Evolutionary conservation across 768 basidiomycete genomes (phyloP).

Genomic region (Hemileccinum rubropunctum): DNA sequence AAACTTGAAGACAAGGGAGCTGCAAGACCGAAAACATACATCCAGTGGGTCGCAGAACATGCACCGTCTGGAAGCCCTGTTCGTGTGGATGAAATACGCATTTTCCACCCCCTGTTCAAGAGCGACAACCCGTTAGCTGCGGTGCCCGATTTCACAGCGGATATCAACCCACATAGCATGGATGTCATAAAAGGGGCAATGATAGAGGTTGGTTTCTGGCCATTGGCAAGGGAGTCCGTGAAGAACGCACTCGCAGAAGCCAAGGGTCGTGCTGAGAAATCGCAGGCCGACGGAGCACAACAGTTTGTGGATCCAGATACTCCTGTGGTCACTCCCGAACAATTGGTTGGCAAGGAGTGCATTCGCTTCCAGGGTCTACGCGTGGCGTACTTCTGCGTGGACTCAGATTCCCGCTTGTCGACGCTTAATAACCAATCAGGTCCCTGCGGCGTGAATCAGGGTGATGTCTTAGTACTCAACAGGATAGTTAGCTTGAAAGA

Average conservation of each 20-base stretch:
- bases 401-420: slow-evolving; percentile 75
- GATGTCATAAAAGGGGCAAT: slow-evolving; percentile 79
- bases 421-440: slow-evolving; percentile 54
- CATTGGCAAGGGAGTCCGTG: slow-evolving; percentile 67
- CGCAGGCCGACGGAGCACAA: slow-evolving; percentile 42
- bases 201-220: slow-evolving; percentile 88
- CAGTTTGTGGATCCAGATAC: slow-evolving; percentile 46
- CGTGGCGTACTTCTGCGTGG: slow-evolving; percentile 92
- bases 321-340: slow-evolving; percentile 67
- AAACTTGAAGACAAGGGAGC: slow-evolving; percentile 68
- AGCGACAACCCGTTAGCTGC: slow-evolving; percentile 78
- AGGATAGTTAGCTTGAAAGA: slow-evolving; percentile 94
- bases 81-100: slow-evolving; percentile 80
- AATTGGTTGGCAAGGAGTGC: slow-evolving; percentile 87
- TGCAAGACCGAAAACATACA: slow-evolving; percentile 88
- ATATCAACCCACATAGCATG: slow-evolving; percentile 80
- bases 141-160: slow-evolving; percentile 73
- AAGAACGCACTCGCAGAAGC: slow-evolving; percentile 65
- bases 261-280: slow-evolving; percentile 58
- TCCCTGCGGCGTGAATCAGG: slow-evolving; percentile 49
- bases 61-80: slow-evolving; percentile 77
- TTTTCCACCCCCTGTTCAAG: slow-evolving; percentile 94
- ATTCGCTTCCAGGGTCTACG: slow-evolving; percentile 96
- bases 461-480: slow-evolving; percentile 84
- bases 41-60: slow-evolving; percentile 96